Evolutionary conservation across 2,329 filamentous ascomycete genomes (phyloP).

Genomic region (Rhexocercosporidium sp.): DNA sequence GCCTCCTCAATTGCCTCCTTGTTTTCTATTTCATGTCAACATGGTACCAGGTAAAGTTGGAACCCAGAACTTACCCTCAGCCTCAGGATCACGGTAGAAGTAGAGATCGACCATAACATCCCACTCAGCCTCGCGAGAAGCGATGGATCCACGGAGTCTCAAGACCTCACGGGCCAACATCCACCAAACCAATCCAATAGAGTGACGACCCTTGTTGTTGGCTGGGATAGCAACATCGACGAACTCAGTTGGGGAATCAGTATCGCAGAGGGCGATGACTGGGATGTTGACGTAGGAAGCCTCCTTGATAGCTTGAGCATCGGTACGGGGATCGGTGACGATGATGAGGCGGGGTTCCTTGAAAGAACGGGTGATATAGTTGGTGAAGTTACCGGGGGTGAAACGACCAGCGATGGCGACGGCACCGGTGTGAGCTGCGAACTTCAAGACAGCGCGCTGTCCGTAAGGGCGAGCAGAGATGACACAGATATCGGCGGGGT

Average conservation of each 20-base stretch:
- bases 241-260: slow-evolving; percentile 99
- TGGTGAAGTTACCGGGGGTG: slow-evolving; percentile 99
- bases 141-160: slow-evolving; percentile 95
- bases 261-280: slow-evolving; percentile 98
- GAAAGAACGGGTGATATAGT: slow-evolving; percentile 99
- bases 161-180: slow-evolving; percentile 99
- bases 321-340: slow-evolving; percentile 99
- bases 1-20: slow-evolving; percentile 92
- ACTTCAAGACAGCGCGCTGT: slow-evolving; percentile 99
- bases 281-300: slow-evolving; percentile 99
- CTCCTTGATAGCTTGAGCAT: slow-evolving; percentile 99
- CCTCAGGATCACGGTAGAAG: slow-evolving; percentile 99
- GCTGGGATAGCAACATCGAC: slow-evolving; percentile 99
- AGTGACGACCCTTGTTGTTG: slow-evolving; percentile 99
- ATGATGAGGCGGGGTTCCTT: slow-evolving; percentile 99
- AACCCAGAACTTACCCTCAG: slow-evolving; percentile 63
- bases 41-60: background rate
- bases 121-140: slow-evolving; percentile 95
- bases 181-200: slow-evolving; percentile 99
- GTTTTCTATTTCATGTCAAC: slow-evolving; percentile 60
- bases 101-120: slow-evolving; percentile 99
- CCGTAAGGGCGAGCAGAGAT: slow-evolving; percentile 99
- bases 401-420: slow-evolving; percentile 98
- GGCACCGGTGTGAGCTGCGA: slow-evolving; percentile 97
- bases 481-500: slow-evolving; percentile 98